A percentile compares a stretch with the other conserved stretches of the same genome.
Evolutionary conservation across 805 yeast species (phyloP).

Genomic region (Nakazawaea siamensis): DNA sequence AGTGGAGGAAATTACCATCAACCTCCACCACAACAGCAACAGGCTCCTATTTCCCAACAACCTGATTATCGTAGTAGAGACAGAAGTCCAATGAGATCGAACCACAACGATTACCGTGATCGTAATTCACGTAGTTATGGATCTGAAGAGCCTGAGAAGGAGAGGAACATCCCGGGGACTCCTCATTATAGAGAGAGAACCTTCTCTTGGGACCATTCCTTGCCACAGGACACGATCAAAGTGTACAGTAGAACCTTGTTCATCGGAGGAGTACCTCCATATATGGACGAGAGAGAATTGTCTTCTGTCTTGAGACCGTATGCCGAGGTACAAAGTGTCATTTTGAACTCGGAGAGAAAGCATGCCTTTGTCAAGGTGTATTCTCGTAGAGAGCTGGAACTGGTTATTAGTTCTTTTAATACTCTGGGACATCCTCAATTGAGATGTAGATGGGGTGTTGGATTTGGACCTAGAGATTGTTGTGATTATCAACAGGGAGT

Average conservation of each 20-base stretch:
- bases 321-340: slow-evolving; percentile 88
- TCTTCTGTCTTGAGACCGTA: slow-evolving; percentile 67
- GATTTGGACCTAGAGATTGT: slow-evolving; percentile 98
- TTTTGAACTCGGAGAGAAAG: slow-evolving; percentile 79
- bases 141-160: slow-evolving; percentile 28
- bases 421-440: slow-evolving; percentile 49
- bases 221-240: slow-evolving; percentile 74
- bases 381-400: slow-evolving; percentile 87
- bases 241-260: slow-evolving; percentile 87
- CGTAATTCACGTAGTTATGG: too few relatives aligned
- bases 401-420: slow-evolving; percentile 61
- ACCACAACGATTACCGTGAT: too few relatives aligned
- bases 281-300: slow-evolving; percentile 70
- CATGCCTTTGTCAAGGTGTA: slow-evolving; percentile 96
- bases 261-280: slow-evolving; percentile 85
- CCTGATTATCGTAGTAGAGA: too few relatives aligned
- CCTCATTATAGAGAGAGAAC: slow-evolving; percentile 72
- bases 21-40: background rate
- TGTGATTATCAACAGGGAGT: slow-evolving; percentile 90
- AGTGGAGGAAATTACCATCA: slow-evolving; percentile 10
- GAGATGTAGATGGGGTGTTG: slow-evolving; percentile 97
- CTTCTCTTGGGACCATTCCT: slow-evolving; percentile 57
- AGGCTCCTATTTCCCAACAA: background rate
- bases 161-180: slow-evolving; percentile 60
- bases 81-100: too few relatives aligned